Conservation (phyloP, 345 rosid genomes). For the Anastatica hierochuntica region DNA sequence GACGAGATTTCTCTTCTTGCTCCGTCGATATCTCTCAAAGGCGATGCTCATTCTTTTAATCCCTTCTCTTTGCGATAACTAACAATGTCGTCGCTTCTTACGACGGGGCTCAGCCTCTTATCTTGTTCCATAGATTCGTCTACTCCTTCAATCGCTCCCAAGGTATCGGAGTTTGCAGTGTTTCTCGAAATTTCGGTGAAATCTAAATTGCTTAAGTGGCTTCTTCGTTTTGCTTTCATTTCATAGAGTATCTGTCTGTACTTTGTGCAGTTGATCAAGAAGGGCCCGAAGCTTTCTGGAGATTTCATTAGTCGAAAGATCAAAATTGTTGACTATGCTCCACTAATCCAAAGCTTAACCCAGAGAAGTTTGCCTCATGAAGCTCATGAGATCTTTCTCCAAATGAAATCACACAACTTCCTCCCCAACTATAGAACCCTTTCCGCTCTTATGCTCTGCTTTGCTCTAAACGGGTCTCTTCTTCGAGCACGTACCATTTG, state of each 20-base stretch:
- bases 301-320: slow-evolving; percentile 10
- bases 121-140: slow-evolving; percentile 18
- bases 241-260: no score
- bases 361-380: slow-evolving; percentile 28
- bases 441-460: slow-evolving; percentile 45
- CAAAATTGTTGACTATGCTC: slow-evolving; percentile 32
- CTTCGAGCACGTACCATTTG: slow-evolving; percentile 37
- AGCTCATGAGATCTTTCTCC: slow-evolving; percentile 33
- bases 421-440: slow-evolving; percentile 26
- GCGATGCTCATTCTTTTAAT: no score
- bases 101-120: not conserved
- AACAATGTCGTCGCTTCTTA: slow-evolving; percentile 14
- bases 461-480: slow-evolving; percentile 35
- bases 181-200: no score
- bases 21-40: no score
- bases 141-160: slow-evolving; percentile 15
- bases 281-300: slow-evolving; percentile 20
- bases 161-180: no score
- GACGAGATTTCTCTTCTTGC: no score
- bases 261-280: slow-evolving; percentile 22
- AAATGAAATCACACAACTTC: slow-evolving; percentile 35
- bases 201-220: no score
- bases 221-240: no score
- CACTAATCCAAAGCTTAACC: slow-evolving; percentile 24
- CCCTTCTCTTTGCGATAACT: no score